Percentiles rank a stretch among this genome's conserved stretches.
Evolutionary conservation across 108 stramenopile species (phyloP).

Genomic region (Cyclotella kingstonii): DNA sequence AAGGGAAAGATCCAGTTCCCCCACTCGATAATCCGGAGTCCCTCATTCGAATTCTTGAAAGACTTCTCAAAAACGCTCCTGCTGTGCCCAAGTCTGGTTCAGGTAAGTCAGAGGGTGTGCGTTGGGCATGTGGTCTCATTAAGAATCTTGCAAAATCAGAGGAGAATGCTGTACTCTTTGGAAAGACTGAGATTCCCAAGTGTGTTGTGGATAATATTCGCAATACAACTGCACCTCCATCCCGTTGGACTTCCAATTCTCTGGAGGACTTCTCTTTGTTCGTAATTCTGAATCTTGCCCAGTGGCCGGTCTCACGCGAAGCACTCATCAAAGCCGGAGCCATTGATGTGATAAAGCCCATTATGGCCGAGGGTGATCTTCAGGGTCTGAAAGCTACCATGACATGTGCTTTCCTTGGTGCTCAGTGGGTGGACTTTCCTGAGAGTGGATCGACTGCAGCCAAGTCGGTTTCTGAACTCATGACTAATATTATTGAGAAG

Average conservation of each 20-base stretch:
- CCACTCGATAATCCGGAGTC: conserved; percentile 83
- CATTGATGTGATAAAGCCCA: conserved; percentile 86
- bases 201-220: conserved; percentile 86
- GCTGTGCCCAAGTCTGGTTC: conserved; percentile 86
- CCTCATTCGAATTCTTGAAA: conserved; percentile 81
- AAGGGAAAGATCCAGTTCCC: conserved; percentile 55
- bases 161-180: conserved; percentile 85
- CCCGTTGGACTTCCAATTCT: conserved; percentile 87
- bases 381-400: conserved; percentile 93
- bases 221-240: conserved; percentile 78
- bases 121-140: conserved; percentile 92
- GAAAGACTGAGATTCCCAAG: conserved; percentile 86
- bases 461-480: conserved; percentile 85
- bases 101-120: conserved; percentile 89
- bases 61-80: conserved; percentile 83
- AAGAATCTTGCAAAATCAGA: conserved; percentile 89
- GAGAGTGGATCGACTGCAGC: conserved; percentile 82
- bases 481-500: conserved; percentile 90
- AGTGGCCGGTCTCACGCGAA: conserved; percentile 81
- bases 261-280: conserved; percentile 89
- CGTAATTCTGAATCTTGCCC: conserved; percentile 85
- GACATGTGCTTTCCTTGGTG: conserved; percentile 88
- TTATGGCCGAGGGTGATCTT: conserved; percentile 87
- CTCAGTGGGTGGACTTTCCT: conserved; percentile 76
- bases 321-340: conserved; percentile 81